A percentile compares a stretch with the other conserved stretches of the same genome.
Evolutionary conservation across 257 asterid genomes (phyloP).

Genomic region (Penstemon newberryi): DNA sequence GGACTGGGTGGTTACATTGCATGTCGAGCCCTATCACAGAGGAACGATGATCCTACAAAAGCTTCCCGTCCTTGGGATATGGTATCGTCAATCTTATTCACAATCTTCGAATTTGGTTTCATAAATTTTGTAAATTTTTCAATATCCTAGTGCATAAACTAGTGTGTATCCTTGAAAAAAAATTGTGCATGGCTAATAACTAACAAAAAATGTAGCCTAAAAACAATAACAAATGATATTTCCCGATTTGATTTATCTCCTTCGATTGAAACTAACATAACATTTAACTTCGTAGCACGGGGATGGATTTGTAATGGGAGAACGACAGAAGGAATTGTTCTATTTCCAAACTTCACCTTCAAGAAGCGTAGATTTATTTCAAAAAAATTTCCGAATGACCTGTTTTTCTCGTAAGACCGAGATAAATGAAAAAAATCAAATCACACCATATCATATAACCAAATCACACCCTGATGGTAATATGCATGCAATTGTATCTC

Average conservation of each 20-base stretch:
- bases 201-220: too few relatives aligned
- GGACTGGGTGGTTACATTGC: slow-evolving; percentile 97
- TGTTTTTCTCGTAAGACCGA: too few relatives aligned
- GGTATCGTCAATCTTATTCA: slow-evolving; percentile 32
- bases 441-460: slow-evolving; percentile 81
- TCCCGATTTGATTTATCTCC: slow-evolving; percentile 6
- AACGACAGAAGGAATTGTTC: slow-evolving; percentile 27
- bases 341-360: too few relatives aligned
- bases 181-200: too few relatives aligned
- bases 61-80: slow-evolving; percentile 97
- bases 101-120: too few relatives aligned
- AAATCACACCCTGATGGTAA: slow-evolving; percentile 98
- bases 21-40: slow-evolving; percentile 85
- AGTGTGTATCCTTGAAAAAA: not conserved
- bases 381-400: too few relatives aligned
- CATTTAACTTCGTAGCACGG: slow-evolving; percentile 9
- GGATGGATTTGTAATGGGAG: slow-evolving; percentile 98
- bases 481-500: not conserved
- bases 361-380: too few relatives aligned
- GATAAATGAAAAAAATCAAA: too few relatives aligned
- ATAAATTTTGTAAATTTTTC: too few relatives aligned
- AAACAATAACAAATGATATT: not conserved
- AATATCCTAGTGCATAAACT: not conserved
- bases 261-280: slow-evolving; percentile 49
- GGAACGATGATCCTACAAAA: slow-evolving; percentile 81